Conservation (phyloP, 306 rosid genomes). For the Vicia villosa region DNA sequence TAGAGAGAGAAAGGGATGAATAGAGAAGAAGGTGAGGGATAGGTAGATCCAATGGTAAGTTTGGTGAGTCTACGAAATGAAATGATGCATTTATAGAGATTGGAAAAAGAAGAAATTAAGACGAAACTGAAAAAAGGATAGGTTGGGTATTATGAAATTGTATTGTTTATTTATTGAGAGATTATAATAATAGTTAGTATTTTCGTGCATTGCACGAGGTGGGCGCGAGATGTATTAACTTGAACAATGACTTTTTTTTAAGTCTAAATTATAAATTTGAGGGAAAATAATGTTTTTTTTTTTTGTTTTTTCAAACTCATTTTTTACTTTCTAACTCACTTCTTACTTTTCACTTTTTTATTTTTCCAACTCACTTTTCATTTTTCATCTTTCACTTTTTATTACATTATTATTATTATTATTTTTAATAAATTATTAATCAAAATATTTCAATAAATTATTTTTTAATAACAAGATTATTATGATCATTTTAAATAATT, state of each 20-base stretch:
- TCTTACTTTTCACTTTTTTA: no score
- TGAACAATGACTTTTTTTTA: neutral
- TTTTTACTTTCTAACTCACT: no score
- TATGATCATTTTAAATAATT: no score
- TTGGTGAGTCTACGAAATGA: neutral
- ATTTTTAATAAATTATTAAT: no score
- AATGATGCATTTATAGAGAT: neutral
- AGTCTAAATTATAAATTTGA: no score
- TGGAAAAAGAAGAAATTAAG: neutral
- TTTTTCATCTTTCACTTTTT: no score
- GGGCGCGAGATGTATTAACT: conserved; percentile 2
- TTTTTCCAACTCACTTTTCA: no score
- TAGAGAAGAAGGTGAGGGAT: conserved; percentile 21
- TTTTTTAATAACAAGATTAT: no score
- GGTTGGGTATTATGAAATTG: neutral
- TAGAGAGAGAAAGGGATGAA: conserved; percentile 25
- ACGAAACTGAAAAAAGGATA: neutral
- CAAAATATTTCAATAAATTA: no score
- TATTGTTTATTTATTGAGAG: neutral
- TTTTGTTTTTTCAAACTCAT: no score
- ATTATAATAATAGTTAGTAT: neutral
- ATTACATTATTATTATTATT: no score
- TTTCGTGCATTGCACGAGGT: conserved; percentile 8
- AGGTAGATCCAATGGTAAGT: conserved; percentile 24
- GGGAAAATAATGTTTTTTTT: no score